These are phyloP conservation scores for Syzygium aqueum DNA, from an alignment of 345 rosid genomes.

Conservation along the genomic window DNA sequence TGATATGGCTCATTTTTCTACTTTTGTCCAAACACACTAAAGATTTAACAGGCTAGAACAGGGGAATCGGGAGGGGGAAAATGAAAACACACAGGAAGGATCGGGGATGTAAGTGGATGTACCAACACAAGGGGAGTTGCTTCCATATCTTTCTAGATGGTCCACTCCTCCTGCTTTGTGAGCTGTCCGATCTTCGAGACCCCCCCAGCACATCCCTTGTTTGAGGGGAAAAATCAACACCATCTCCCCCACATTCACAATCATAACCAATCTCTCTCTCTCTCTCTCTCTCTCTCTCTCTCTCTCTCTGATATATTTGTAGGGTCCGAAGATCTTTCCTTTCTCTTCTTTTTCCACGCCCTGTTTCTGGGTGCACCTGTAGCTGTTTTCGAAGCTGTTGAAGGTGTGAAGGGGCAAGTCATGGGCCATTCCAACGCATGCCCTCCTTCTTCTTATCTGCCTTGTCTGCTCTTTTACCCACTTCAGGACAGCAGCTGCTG, in stretches of 20 bases:
- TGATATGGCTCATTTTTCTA: not conserved
- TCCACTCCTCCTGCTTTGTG: not conserved
- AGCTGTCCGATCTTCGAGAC: not conserved
- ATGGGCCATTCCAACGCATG: not conserved
- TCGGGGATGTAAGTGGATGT: not conserved
- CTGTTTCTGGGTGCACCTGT: not conserved
- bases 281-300: not conserved
- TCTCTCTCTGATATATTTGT: not conserved
- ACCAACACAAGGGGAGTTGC: not conserved
- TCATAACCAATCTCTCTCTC: not conserved
- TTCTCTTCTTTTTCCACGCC: not conserved
- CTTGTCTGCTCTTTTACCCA: not conserved
- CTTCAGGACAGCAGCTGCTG: not conserved
- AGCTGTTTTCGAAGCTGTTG: not conserved
- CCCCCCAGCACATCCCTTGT: conserved; percentile 1
- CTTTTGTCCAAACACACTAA: not conserved
- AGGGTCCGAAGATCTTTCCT: not conserved
- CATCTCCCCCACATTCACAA: not conserved
- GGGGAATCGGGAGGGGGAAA: not conserved
- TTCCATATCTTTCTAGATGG: not conserved
- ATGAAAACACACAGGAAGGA: not conserved
- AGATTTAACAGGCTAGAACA: not conserved
- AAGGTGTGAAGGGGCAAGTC: not conserved
- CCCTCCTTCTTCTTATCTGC: not conserved
- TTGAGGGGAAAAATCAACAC: not conserved